Base-by-base conservation (phyloP, 1,139 yeast species). In the Saccharomyces hybrid region DNA sequence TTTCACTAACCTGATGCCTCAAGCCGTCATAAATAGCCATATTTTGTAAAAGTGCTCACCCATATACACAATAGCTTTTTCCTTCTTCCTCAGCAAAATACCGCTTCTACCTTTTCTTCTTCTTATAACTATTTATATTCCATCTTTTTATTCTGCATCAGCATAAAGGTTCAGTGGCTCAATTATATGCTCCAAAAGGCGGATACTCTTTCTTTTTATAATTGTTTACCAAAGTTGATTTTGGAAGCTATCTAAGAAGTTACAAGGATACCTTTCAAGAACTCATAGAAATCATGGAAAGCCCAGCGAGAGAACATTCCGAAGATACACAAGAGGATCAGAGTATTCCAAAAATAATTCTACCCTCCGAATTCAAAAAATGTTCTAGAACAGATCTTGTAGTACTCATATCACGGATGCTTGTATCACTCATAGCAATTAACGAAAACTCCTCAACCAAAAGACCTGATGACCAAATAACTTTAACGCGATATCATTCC, bases 401-500 rank as follows among this genome's bases (percentile, higher is more conserved):
- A 47, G 75, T 79, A 0, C 74, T 91, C 38, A 84, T 91, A 31
- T 76, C 96, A 1, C 75, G 96, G 55, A 89, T 91, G 96, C 74
- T 93, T 42, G 79, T 81, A 53, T 86, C 87, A 50, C 75, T 89
- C 31, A 86, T 88, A 34, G 72, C 75, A 26, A 74, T 87, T 52
- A 89, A 89, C 67, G 96, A 89, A 67, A 54, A 58, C 1, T 54
- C 73, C 49, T 69, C 59, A 42, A n/a, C 31, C 7, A 31, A 46
- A 16, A 31, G 6, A 11, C 31, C 31, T 16, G 38, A 27, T 8
- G 32, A 21, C 32, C 54, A 57, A 12, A 51, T 60, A 53, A 72
- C 78, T 48, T 75, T 93, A 52, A 93, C 99, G 0, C 77, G 98
- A 60, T 93, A 91, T 68, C 99, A 93, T 69, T 90, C 97, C 4